Conservation (phyloP, 164 flowering plant genomes). For the Paratinospora sagittata region DNA sequence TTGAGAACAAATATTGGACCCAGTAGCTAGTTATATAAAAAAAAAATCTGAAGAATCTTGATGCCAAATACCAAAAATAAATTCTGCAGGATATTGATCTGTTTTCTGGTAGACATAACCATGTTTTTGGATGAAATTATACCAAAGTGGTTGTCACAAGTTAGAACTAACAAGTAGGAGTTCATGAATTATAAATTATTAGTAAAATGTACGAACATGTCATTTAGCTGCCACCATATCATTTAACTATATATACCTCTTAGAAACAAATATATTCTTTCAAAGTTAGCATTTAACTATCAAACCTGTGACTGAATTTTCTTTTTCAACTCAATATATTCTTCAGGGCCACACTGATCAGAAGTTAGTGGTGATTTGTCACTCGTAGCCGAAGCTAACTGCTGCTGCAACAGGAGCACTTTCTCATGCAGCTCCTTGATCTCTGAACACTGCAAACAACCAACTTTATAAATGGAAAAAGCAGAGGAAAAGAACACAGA, state of each 20-base stretch:
- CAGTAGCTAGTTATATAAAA: background rate
- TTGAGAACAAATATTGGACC: background rate
- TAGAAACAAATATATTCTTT: background rate
- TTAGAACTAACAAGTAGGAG: background rate
- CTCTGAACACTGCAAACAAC: constrained; percentile 55
- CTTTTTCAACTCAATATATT: constrained; percentile 57
- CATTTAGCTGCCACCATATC: background rate
- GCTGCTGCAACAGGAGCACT: constrained; percentile 59
- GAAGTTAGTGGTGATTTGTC: constrained; percentile 31
- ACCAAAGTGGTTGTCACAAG: background rate
- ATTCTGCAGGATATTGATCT: background rate
- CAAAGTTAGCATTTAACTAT: constrained; percentile 10
- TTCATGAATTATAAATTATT: background rate
- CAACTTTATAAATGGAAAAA: background rate
- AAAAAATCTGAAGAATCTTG: background rate
- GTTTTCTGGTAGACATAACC: background rate
- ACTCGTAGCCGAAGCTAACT: constrained; percentile 37
- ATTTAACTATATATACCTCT: background rate
- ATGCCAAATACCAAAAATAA: background rate
- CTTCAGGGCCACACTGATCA: constrained; percentile 40
- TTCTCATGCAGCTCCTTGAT: constrained; percentile 67
- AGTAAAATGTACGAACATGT: background rate
- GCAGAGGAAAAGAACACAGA: background rate
- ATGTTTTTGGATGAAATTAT: background rate
- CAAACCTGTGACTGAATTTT: constrained; percentile 76